Evolutionary conservation across 2,329 filamentous ascomycete genomes (phyloP).

Genomic region (Aureobasidium sp.): DNA sequence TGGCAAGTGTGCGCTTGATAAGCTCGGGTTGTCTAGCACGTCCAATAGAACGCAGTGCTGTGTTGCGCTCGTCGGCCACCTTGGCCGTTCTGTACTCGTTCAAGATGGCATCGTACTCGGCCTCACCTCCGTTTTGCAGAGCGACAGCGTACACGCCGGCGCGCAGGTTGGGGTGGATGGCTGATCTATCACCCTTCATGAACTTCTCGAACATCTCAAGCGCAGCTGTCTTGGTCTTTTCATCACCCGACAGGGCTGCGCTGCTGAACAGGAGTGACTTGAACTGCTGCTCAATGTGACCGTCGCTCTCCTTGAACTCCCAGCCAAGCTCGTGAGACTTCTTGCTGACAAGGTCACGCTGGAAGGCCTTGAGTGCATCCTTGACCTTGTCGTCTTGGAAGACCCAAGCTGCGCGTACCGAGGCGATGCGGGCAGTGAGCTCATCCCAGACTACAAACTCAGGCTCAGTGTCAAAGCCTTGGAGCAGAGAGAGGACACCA

Average conservation of each 20-base stretch:
- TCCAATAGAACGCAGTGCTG: conserved; percentile 74
- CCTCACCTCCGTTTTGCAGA: conserved; percentile 72
- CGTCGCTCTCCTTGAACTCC: conserved; percentile 75
- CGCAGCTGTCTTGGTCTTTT: conserved; percentile 66
- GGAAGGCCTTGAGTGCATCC: conserved; percentile 74
- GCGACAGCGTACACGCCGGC: conserved; percentile 79
- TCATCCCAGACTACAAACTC: conserved; percentile 96
- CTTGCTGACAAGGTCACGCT: conserved; percentile 63
- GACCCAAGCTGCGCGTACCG: conserved; percentile 78
- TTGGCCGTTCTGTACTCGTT: conserved; percentile 65
- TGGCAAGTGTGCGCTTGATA: conserved; percentile 68
- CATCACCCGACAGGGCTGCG: conserved; percentile 72
- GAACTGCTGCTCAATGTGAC: conserved; percentile 87
- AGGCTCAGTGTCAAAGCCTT: conserved; percentile 70
- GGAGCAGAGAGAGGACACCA: conserved; percentile 73
- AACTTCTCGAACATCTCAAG: conserved; percentile 89
- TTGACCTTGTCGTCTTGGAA: conserved; percentile 69
- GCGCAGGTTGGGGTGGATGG: conserved; percentile 86
- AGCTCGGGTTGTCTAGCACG: conserved; percentile 68
- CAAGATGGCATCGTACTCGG: conserved; percentile 74
- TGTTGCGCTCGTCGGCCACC: conserved; percentile 84
- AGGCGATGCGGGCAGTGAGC: conserved; percentile 66
- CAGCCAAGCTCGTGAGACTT: conserved; percentile 85
- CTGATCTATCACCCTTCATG: conserved; percentile 64
- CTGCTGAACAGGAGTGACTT: conserved; percentile 83